These are phyloP conservation scores for Quercus berberidifolia DNA, from an alignment of 306 rosid species.

Conservation along the genomic window DNA sequence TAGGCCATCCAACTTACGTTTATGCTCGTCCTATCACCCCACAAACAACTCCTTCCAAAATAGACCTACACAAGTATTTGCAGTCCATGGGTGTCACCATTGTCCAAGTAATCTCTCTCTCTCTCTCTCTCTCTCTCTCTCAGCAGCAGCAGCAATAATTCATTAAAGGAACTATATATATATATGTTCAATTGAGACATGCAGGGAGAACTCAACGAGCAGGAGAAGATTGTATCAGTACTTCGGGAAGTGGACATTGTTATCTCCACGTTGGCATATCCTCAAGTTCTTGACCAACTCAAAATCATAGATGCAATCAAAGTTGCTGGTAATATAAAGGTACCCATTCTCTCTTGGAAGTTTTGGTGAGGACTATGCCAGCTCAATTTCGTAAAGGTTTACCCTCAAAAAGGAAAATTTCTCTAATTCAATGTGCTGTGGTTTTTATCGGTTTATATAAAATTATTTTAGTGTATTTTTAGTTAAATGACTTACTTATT, in stretches of 20 bases:
- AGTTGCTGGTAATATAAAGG: constrained; percentile 32
- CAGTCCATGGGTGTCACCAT: constrained; percentile 28
- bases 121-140: neutral
- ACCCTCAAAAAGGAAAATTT: no score
- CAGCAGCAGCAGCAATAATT: no score
- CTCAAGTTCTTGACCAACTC: constrained; percentile 30
- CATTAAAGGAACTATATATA: no score
- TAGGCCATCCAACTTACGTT: constrained; percentile 36
- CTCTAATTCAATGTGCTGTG: no score
- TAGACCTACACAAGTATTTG: constrained; percentile 19
- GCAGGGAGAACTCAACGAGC: constrained; percentile 30
- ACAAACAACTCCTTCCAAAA: constrained; percentile 14
- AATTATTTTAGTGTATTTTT: no score
- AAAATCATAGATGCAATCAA: constrained; percentile 36
- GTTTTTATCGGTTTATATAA: no score
- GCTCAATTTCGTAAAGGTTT: no score
- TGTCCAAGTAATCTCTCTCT: neutral
- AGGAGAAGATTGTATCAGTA: constrained; percentile 19
- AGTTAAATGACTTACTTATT: no score
- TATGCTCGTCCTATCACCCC: constrained; percentile 28
- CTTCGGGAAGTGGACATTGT: constrained; percentile 33
- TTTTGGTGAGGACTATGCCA: no score
- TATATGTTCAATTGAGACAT: no score
- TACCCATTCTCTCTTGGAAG: neutral
- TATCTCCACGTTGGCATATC: constrained; percentile 20